Base-by-base conservation (phyloP, 257 asterid species). In the Pogostemon cablin region DNA sequence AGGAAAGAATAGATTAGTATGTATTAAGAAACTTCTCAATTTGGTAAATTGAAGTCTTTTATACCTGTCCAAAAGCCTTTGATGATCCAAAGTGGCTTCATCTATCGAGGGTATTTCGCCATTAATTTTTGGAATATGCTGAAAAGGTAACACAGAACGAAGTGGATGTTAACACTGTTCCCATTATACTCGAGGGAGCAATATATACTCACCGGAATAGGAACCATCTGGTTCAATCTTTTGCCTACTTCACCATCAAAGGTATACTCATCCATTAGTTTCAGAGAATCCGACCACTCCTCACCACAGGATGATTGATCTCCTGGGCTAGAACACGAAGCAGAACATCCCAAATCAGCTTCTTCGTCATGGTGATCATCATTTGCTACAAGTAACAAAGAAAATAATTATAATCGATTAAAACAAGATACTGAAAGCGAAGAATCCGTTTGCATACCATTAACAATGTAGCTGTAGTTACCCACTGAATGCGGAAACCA, bases 71-170 rank as follows among this genome's bases (percentile, higher is more conserved):
- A 89, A 85, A 77, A 93, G 97, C 84, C 97, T 87, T 81, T 89
- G 96, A 86, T 89, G 97, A 81, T 91, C 99, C 74, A 84, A 79
- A 77, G 92, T 89, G 77, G 99, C 96, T 81, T 85, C 95, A 74
- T 93, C 96, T 48, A 87, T 40, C 8, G 99, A 91, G 32, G 99
- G 97, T 78, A 91, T 91, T 77, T 91, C 97, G 39, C 99, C 99
- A 67, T 93, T 93, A 66, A 86, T 93, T 84, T 79, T 87, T 25
- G 97, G 99, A 78, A 93, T 83, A 72, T 93, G 99, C 99, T 93
- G 92, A 89, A 85, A 38, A 77, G 46, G 74, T 11, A 57, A 46
- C 53, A 62, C 69, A 59, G 25, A 57, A 49, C 20, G 34, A 78
- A 39, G 35, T 63, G 3, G 66, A 64, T 39, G 11, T 47, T 40